These are phyloP conservation scores for Alternaria hordeiaustralica DNA, from an alignment of 2,329 filamentous ascomycete species.

Conservation along the genomic window DNA sequence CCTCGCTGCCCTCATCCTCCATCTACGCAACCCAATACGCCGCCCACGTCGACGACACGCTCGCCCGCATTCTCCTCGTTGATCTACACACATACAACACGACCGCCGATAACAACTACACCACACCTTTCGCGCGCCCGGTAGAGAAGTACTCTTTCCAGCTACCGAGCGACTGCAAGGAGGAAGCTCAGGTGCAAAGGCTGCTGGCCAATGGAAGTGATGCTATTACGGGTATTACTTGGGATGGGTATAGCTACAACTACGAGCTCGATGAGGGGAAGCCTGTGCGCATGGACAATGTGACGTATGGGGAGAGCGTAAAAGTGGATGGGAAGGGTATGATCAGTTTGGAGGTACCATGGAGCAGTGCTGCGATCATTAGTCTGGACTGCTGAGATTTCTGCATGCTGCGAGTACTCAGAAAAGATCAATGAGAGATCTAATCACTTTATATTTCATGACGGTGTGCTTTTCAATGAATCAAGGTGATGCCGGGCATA, in stretches of 20 bases:
- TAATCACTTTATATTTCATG: too few relatives aligned
- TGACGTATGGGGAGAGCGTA: slow-evolving; percentile 59
- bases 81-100: slow-evolving; percentile 61
- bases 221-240: slow-evolving; percentile 66
- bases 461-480: too few relatives aligned
- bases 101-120: slow-evolving; percentile 5
- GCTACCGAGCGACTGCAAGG: slow-evolving; percentile 31
- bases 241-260: slow-evolving; percentile 68
- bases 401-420: too few relatives aligned
- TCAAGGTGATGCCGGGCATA: too few relatives aligned
- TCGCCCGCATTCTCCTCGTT: slow-evolving; percentile 61
- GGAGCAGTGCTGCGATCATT: slow-evolving; percentile 7
- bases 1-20: neutral
- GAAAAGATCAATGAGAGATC: too few relatives aligned
- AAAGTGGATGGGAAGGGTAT: slow-evolving; percentile 23
- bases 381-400: neutral
- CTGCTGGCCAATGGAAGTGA: slow-evolving; percentile 68
- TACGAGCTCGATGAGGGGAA: slow-evolving; percentile 62
- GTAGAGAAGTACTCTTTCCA: slow-evolving; percentile 52
- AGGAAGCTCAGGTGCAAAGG: slow-evolving; percentile 52
- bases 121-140: slow-evolving; percentile 35
- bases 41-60: slow-evolving; percentile 58
- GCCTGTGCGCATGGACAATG: slow-evolving; percentile 62
- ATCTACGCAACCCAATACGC: slow-evolving; percentile 45
- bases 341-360: neutral